phyloP scores from a whole-genome alignment of 2,329 filamentous ascomycete genomes.

The Talaromyces sp. region DNA sequence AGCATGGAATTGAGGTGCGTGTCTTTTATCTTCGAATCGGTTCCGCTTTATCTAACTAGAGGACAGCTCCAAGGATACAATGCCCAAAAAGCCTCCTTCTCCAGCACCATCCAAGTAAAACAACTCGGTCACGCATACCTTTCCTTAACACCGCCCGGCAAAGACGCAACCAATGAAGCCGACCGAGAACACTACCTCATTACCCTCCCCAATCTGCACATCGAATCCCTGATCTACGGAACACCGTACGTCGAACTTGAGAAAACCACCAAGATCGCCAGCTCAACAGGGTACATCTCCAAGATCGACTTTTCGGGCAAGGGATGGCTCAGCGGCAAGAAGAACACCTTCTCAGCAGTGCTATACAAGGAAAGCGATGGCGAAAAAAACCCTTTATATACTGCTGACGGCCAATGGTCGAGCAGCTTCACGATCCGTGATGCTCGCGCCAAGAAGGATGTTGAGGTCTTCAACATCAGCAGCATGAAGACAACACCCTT shows the following conservation, averaged over 20 bases:
- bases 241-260: conserved; percentile 87
- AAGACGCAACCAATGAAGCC: conserved; percentile 40
- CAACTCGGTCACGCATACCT: conserved; percentile 86
- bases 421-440: conserved; percentile 75
- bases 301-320: conserved; percentile 92
- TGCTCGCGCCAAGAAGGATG: conserved; percentile 49
- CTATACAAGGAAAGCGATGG: conserved; percentile 67
- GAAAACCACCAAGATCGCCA: conserved; percentile 77
- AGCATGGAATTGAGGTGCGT: conserved; percentile 66
- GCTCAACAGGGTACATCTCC: conserved; percentile 78
- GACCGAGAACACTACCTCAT: conserved; percentile 74
- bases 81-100: conserved; percentile 92
- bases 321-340: conserved; percentile 93
- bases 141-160: conserved; percentile 59
- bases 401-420: conserved; percentile 86
- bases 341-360: conserved; percentile 79
- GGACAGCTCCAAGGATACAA: conserved; percentile 72
- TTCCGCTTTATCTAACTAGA: background rate
- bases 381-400: conserved; percentile 68
- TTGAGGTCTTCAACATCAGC: conserved; percentile 62
- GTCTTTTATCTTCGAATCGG: background rate
- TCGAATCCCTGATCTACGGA: conserved; percentile 77
- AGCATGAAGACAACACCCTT: conserved; percentile 62
- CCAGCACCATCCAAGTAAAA: conserved; percentile 89
- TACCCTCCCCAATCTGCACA: conserved; percentile 84